Base-by-base conservation (phyloP, 2,329 filamentous ascomycete species). In the Aspergillus ibericus region DNA sequence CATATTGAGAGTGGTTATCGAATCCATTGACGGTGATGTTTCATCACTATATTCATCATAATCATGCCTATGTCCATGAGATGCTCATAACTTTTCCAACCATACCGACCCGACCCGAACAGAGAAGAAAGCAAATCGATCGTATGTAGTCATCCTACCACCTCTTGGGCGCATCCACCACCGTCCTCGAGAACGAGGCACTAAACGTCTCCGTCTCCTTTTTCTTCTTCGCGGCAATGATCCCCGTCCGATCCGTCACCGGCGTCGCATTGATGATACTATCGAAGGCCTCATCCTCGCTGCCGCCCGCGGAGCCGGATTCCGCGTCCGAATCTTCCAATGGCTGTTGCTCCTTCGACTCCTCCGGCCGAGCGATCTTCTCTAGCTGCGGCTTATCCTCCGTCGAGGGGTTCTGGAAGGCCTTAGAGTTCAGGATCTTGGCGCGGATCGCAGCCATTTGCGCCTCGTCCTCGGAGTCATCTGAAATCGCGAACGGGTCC, bases 401-500 rank as follows among this genome's bases (percentile, higher is more conserved):
- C 22, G 66, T 61, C 16, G 69, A 65, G 15, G 75, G 72, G 64
- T 90, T 90, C 42, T 89, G 80, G 69, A 99, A 99, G 0, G 92
- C 86, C 71, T 93, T 97, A 6, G 93, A 96, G 6, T 89, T 90
- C 2, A 99, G 83, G n/a, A 98, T 92, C 67, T 91, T 91, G 55
- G 89, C 87, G 50, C 95, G 85, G 53, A 99, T 88, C 70, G 96
- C 93, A 35, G 91, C 93, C 93, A 98, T 98, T 71, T 92, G 88
- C 53, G 90, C 90, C 67, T 96, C 92, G 58, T 96, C 89, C 57
- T 90, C 91, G 32, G 85, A 86, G 66, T 91, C 88, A 56, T 92
- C 89, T 9, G 92, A 92, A 47, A 96, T 84, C 55, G 85, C 88
- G 68, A 88, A 93, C 0, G 87, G 88, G 66, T 95, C 90, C 65